These are phyloP conservation scores for Nasturtium officinale DNA, from an alignment of 345 rosid species.

Conservation along the genomic window DNA sequence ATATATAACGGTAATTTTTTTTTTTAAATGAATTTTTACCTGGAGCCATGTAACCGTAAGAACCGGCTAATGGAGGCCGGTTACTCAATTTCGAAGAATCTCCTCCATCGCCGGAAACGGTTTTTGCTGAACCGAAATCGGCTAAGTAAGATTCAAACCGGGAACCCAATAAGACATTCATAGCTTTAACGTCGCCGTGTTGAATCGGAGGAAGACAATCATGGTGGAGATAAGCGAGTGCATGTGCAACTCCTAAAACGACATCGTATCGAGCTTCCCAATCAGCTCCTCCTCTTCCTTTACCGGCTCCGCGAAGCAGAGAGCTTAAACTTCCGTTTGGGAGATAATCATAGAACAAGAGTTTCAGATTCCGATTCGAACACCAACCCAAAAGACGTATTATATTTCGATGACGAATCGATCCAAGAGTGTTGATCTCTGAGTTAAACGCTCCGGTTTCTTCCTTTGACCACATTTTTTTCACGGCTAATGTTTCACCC, in stretches of 20 bases:
- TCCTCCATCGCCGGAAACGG: slow-evolving; percentile 45
- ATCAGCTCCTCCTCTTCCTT: slow-evolving; percentile 71
- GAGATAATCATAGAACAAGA: slow-evolving; percentile 88
- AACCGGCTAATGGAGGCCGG: slow-evolving; percentile 83
- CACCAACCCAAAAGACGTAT: slow-evolving; percentile 86
- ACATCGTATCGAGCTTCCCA: slow-evolving; percentile 86
- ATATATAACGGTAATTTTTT: not conserved
- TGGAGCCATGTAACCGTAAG: slow-evolving; percentile 99
- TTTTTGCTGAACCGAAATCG: slow-evolving; percentile 86
- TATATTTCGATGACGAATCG: slow-evolving; percentile 81
- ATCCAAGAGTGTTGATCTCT: slow-evolving; percentile 81
- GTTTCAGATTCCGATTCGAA: slow-evolving; percentile 69
- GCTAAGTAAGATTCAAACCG: slow-evolving; percentile 78
- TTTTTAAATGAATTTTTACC: slow-evolving; percentile 53
- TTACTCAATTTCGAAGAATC: slow-evolving; percentile 52
- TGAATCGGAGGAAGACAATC: slow-evolving; percentile 84
- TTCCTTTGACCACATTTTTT: slow-evolving; percentile 92
- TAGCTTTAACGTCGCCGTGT: slow-evolving; percentile 92
- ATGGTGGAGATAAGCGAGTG: slow-evolving; percentile 89
- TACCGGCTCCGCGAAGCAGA: slow-evolving; percentile 75
- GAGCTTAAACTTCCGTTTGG: slow-evolving; percentile 93
- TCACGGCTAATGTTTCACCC: slow-evolving; percentile 82
- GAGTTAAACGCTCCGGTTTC: slow-evolving; percentile 81
- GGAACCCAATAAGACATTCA: slow-evolving; percentile 81
- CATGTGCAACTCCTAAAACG: slow-evolving; percentile 81